Percentiles rank a stretch among this genome's conserved stretches.
Evolutionary conservation across 805 yeast species (phyloP).

Genomic region (Debaryomyces castellii): DNA sequence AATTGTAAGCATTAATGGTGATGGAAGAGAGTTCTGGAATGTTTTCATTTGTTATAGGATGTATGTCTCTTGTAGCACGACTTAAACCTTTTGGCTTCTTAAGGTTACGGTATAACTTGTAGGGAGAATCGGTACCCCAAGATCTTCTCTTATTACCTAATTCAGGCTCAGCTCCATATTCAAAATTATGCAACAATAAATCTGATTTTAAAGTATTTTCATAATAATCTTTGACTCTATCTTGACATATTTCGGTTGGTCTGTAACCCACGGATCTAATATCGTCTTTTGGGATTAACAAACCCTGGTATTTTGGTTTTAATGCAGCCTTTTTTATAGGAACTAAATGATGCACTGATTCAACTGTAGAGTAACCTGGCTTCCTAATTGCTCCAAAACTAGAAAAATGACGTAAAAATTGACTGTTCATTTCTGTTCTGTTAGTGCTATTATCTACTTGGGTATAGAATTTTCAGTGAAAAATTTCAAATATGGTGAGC

Average conservation of each 20-base stretch:
- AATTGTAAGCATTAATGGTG: conserved; percentile 72
- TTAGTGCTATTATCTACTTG: neutral
- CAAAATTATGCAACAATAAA: conserved; percentile 71
- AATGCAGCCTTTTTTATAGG: conserved; percentile 70
- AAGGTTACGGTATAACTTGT: conserved; percentile 78
- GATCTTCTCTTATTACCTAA: conserved; percentile 72
- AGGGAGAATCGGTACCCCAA: conserved; percentile 89
- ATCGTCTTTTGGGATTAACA: conserved; percentile 68
- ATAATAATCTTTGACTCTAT: conserved; percentile 77
- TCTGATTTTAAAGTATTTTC: conserved; percentile 73
- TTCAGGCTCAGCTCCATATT: conserved; percentile 55
- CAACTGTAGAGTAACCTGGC: conserved; percentile 61
- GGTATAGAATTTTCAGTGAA: conserved; percentile 3
- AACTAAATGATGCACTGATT: conserved; percentile 91
- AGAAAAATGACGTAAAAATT: conserved; percentile 30
- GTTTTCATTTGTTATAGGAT: conserved; percentile 64
- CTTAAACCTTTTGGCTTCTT: conserved; percentile 75
- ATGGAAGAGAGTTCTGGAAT: conserved; percentile 73
- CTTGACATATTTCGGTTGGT: conserved; percentile 76
- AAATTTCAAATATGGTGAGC: conserved; percentile 1
- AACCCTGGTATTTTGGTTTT: conserved; percentile 70
- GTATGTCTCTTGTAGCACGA: conserved; percentile 71
- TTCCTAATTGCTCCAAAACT: conserved; percentile 49
- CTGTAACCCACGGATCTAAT: conserved; percentile 74
- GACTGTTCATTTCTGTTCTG: conserved; percentile 13